Evolutionary conservation across 257 asterid genomes (phyloP).

Genomic region (Agastache rugosa): DNA sequence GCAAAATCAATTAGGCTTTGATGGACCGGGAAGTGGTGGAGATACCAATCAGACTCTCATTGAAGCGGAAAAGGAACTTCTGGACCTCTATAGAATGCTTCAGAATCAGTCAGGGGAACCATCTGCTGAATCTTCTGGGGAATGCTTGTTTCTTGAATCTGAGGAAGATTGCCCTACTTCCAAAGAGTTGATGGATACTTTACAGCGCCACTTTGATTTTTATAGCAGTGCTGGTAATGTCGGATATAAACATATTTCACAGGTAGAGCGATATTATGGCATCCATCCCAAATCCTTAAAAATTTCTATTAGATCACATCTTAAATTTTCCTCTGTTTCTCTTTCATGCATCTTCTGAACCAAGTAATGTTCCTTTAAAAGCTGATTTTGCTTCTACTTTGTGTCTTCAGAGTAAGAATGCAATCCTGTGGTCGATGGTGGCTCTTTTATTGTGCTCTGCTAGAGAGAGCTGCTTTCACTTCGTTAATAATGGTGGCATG

Average conservation of each 20-base stretch:
- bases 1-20: constrained; percentile 41
- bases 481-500: constrained; percentile 75
- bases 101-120: constrained; percentile 49
- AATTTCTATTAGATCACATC: constrained; percentile 27
- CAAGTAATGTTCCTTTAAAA: background rate
- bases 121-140: constrained; percentile 52
- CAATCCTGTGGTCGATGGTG: constrained; percentile 65
- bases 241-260: constrained; percentile 61
- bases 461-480: constrained; percentile 57
- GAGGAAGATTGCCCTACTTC: constrained; percentile 63
- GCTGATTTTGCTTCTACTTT: constrained; percentile 38
- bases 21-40: constrained; percentile 31
- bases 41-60: constrained; percentile 50
- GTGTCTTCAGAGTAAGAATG: constrained; percentile 69
- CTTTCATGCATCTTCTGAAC: constrained; percentile 6
- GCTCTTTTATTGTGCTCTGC: constrained; percentile 83
- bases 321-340: constrained; percentile 5
- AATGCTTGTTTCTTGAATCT: constrained; percentile 54
- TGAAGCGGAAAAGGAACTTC: constrained; percentile 67
- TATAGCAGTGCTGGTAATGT: constrained; percentile 45
- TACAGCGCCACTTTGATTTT: constrained; percentile 41
- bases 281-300: constrained; percentile 29
- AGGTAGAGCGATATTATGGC: constrained; percentile 51
- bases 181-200: constrained; percentile 66
- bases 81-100: constrained; percentile 52